A percentile compares a stretch with the other conserved stretches of the same genome.
Conservation (phyloP, 202 grass and related monocot species). For the Carex arenaria region DNA sequence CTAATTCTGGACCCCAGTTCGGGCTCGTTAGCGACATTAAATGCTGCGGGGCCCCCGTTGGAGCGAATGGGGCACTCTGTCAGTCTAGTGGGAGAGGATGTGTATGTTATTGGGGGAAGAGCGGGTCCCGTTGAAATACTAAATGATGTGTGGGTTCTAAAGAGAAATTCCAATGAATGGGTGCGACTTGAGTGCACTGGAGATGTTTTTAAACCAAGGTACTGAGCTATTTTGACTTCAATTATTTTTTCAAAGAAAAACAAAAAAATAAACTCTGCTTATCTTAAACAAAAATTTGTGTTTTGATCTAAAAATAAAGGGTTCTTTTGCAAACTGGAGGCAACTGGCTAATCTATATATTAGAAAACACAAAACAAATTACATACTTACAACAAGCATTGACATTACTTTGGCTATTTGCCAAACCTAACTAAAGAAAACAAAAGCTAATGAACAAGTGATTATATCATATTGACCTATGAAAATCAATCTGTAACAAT, state of each 20-base stretch:
- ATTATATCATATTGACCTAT: background rate
- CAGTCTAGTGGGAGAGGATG: constrained; percentile 37
- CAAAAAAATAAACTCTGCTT: background rate
- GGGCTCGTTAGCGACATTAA: constrained; percentile 52
- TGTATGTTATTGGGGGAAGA: constrained; percentile 91
- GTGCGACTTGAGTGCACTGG: constrained; percentile 50
- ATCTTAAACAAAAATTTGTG: background rate
- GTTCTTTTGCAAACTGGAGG: background rate
- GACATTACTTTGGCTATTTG: background rate
- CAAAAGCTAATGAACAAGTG: background rate
- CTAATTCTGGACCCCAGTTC: constrained; percentile 58
- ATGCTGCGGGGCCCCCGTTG: constrained; percentile 40
- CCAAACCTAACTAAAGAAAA: background rate
- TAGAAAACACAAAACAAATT: background rate
- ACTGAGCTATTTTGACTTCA: background rate
- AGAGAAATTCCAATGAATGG: constrained; percentile 52
- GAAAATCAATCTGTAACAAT: background rate
- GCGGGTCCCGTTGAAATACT: constrained; percentile 76
- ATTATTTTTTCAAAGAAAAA: background rate
- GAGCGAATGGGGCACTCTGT: constrained; percentile 79
- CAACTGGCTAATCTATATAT: background rate
- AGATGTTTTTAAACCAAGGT: constrained; percentile 57
- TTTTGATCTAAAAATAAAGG: background rate
- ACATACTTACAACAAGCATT: background rate
- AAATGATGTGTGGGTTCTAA: constrained; percentile 79